Base-by-base conservation (phyloP, 805 yeast species). In the Saturnispora ahearnii region DNA sequence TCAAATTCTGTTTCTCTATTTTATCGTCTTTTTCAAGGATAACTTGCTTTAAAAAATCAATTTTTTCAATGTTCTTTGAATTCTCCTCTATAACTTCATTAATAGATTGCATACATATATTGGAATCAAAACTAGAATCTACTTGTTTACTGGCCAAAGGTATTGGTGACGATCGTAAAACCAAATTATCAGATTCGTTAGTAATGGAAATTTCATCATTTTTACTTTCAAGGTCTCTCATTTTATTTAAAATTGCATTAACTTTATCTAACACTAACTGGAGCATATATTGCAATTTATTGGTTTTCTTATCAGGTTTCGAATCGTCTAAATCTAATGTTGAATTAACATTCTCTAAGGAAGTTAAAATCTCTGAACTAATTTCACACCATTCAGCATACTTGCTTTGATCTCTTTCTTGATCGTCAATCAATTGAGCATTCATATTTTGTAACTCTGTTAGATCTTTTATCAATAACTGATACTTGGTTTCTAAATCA, bases 391-490 rank as follows among this genome's bases (percentile, higher is more conserved):
- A 74, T 55, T 48, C 69, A 67, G 7, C 71, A 68, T 29, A 82
- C 63, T 55, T 81, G 77, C 22, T 68, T 67, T 22, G 72, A 69
- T 7, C 87, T 24, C 59, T 59, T n/a, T 57, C 51, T 8, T 56
- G 44, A 26, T 59, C 59, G 12, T 51, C 53, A 12, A 50, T 52
- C n/a, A 57, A 44, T 4, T 38, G 30, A 4, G 40, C 22, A 12
- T 55, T 49, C 15, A 50, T 49, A 10, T 70, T 38, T 9, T 30
- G 48, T 12, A 53, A 24, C 6, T 50, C 51, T 2, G 21, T 18
- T 15, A 40, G 28, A 28, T 50, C 46, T 9, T 32, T 22, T 8
- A 12, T 24, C 12, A 47, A 36, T 8, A 26, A 5, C 8, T 41
- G 24, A 18, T 32, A 47, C 29, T 47, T 47, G 9, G 13, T 8